Base-by-base conservation (phyloP, 2,329 filamentous ascomycete species). In the Aspergillus fijiensis region DNA sequence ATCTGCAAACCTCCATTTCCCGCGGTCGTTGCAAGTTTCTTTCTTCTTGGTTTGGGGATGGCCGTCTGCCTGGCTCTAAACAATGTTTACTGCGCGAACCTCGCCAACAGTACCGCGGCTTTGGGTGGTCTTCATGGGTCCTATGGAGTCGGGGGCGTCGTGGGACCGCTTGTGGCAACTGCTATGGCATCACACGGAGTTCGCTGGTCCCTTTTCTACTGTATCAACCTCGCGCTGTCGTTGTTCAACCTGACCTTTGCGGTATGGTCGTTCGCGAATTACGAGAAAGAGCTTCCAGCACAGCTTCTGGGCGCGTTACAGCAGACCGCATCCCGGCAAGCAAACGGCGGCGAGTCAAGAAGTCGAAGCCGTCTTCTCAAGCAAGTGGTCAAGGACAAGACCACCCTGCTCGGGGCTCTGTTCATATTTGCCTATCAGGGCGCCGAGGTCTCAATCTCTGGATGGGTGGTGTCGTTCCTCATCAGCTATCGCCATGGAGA, bases 401-500 rank as follows among this genome's bases (percentile, higher is more conserved):
- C 87, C 4, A 90, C 92, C 0, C 75, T 95, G 1, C 81, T 95
- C 0, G 90, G 90, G 3, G 88, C 91, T 14, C 74, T 91, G 10
- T 95, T 95, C 79, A 90, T 95, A 73, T 95, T 96, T 73, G 86
- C 87, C 27, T 96, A 96, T 74, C 90, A 95, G 75, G 91, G 91
- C 35, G 89, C 89, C 39, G 91, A 96, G 75, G 91, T 96, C 16
- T 88, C 87, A 14, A 90, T 94, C 64, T 91, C 89, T 0, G 91
- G 91, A 56, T 96, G 91, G 92, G 88, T 94, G 52, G 92, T 94
- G 63, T 92, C 89, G 2, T 96, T 93, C 78, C 79, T 96, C 45
- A 92, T 95, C 74, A 83, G 84, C 53, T 84, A 87, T 63, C 87
- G 91, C 42, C 79, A 86, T 59, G 91, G 90, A 14, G 82, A 89